A percentile compares a stretch with the other conserved stretches of the same genome.
phyloP scores from a whole-genome alignment of 2,329 filamentous ascomycete species.

The Neurospora sp. region DNA sequence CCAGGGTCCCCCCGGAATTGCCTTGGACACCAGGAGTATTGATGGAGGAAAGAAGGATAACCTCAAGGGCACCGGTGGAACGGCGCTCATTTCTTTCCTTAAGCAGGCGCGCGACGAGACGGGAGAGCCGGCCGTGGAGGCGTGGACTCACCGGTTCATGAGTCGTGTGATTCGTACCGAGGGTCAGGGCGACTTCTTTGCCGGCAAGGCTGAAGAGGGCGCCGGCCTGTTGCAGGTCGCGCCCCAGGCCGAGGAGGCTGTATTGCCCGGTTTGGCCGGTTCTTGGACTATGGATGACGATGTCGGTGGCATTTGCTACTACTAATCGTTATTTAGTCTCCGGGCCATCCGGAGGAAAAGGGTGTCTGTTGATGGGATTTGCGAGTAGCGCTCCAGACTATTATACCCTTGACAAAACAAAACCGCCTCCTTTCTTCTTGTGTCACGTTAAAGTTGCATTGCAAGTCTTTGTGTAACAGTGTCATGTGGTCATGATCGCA shows the following conservation, averaged over 20 bases:
- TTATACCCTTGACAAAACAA: not conserved
- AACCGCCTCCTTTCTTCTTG: not conserved
- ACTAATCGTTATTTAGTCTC: conserved; percentile 21
- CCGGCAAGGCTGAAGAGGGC: conserved; percentile 40
- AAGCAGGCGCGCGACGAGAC: conserved; percentile 97
- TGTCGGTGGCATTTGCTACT: conserved; percentile 54
- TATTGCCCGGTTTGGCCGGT: conserved; percentile 62
- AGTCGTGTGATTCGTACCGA: conserved; percentile 38
- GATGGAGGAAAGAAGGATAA: conserved; percentile 38
- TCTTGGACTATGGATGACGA: conserved; percentile 84
- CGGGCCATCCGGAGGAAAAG: not conserved
- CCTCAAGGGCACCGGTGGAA: conserved; percentile 85
- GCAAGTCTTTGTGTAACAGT: not conserved
- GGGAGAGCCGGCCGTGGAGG: conserved; percentile 73
- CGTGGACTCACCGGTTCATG: conserved; percentile 52
- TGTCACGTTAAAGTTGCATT: not conserved
- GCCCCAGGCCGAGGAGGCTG: conserved; percentile 34
- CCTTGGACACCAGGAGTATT: conserved; percentile 17
- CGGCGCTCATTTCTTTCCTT: conserved; percentile 86
- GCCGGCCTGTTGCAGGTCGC: conserved; percentile 27
- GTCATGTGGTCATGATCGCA: not conserved
- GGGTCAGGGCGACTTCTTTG: conserved; percentile 47
- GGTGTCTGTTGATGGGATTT: not conserved
- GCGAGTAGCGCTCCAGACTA: not conserved
- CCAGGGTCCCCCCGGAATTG: conserved; percentile 26